phyloP scores from a whole-genome alignment of 768 basidiomycete species.

The Lactifluus pinguis region DNA sequence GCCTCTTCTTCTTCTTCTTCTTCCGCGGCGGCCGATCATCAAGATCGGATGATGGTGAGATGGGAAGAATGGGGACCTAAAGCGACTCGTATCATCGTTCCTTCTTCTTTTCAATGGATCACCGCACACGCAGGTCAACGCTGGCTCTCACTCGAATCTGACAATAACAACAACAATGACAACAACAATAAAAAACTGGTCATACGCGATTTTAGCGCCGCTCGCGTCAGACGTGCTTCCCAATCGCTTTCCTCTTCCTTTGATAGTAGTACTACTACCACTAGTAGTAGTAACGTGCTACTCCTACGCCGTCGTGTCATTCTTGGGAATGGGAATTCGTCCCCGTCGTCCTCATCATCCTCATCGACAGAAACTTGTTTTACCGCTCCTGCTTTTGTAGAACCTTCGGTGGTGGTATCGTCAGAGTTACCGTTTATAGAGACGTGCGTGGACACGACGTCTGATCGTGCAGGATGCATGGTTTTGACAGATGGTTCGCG shows the following conservation, averaged over 20 bases:
- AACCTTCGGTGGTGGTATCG: not conserved
- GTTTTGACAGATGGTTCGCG: slow-evolving; percentile 8
- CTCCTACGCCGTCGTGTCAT: no score
- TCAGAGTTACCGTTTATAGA: slow-evolving; percentile 6
- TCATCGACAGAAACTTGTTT: not conserved
- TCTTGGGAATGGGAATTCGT: no score
- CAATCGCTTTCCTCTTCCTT: no score
- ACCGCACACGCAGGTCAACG: slow-evolving; percentile 12
- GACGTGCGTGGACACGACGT: not conserved
- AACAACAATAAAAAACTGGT: not conserved
- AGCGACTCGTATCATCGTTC: slow-evolving; percentile 5
- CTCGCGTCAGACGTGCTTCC: not conserved
- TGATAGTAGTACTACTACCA: no score
- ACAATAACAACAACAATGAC: no score
- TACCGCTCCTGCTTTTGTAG: not conserved
- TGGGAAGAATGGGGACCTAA: slow-evolving; percentile 10
- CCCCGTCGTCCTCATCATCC: no score
- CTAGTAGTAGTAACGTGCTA: no score
- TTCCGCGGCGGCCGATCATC: no score
- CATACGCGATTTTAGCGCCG: slow-evolving; percentile 6
- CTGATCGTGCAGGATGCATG: not conserved
- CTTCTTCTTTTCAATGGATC: slow-evolving; percentile 8
- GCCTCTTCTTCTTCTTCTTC: no score
- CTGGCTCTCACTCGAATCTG: slow-evolving; percentile 9
- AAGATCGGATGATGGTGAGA: not conserved